Base-by-base conservation (phyloP, 2,329 filamentous ascomycete species). In the Aspergillus fructus region DNA sequence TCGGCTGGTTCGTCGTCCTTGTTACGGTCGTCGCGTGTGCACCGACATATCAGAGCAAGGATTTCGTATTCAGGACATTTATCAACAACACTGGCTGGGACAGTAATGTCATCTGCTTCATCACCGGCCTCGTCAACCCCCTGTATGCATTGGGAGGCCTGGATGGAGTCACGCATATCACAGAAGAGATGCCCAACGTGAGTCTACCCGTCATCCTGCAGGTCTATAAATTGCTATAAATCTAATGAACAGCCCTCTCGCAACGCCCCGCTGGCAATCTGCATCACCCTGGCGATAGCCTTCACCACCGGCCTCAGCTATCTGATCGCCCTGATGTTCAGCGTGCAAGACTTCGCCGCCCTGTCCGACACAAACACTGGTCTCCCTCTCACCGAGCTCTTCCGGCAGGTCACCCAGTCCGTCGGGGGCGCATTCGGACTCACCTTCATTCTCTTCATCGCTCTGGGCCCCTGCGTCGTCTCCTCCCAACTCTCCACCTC, bases 51-150 rank as follows among this genome's bases (percentile, higher is more conserved):
- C 56, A 58, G 45, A 55, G 46, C 51, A 50, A 23, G 4, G 41
- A 52, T 3, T 58, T 58, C 19, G 56, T 58, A 11, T 55, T 54
- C 23, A 51, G 13, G 15, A 55, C 51, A 2, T 58, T 46, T 24
- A 41, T 58, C 56, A 58, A 58, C 47, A 58, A 58, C 19, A 58
- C 51, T 2, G 56, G 56, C 15, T 58, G 56, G 56, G 42, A 37
- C 23, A 55, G 34, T 42, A 58, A 55, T 40, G 56, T 49, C 40
- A 58, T 58, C n/a, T 50, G 40, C 24, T 58, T 58, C 19, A 54
- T 58, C 51, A 58, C 56, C 5, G 56, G 56, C 2, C 56, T 58
- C 1, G 56, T 58, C 42, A 55, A 54, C 33, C 56, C 56, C 2
- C 40, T 55, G 4, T 55, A 58, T n/a, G 51, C 40, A 17, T 23